These are phyloP conservation scores for Paxillus ammoniavirescens DNA, from an alignment of 768 basidiomycete genomes.

Conservation along the genomic window DNA sequence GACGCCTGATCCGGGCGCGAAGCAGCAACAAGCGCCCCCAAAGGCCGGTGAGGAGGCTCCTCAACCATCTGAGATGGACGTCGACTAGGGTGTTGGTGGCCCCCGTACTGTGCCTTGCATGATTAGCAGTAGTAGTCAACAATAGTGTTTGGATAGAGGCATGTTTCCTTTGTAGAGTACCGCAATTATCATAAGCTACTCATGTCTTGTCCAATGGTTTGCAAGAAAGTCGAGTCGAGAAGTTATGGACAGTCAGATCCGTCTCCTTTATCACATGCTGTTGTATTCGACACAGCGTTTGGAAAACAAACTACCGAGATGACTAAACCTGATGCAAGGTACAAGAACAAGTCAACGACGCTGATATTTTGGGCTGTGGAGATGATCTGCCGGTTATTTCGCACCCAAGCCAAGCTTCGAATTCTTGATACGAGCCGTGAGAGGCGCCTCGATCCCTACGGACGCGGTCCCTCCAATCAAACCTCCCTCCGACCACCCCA, in stretches of 20 bases:
- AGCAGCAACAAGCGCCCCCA: slow-evolving; percentile 28
- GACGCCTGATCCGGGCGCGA: slow-evolving; percentile 50
- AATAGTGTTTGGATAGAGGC: too few relatives aligned
- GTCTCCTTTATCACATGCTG: too few relatives aligned
- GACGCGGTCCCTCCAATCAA: slow-evolving; percentile 60
- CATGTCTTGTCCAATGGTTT: too few relatives aligned
- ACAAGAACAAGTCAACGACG: too few relatives aligned
- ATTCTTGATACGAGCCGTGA: slow-evolving; percentile 83
- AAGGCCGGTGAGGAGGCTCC: slow-evolving; percentile 29
- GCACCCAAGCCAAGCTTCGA: slow-evolving; percentile 87
- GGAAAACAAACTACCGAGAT: too few relatives aligned
- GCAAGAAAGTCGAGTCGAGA: too few relatives aligned
- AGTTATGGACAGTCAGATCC: too few relatives aligned
- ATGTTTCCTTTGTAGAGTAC: too few relatives aligned
- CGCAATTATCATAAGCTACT: too few relatives aligned
- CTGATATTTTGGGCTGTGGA: too few relatives aligned
- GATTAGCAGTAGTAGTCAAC: not conserved
- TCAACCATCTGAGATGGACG: slow-evolving; percentile 77
- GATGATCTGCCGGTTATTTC: slow-evolving; percentile 1
- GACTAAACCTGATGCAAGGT: too few relatives aligned
- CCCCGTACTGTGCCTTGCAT: not conserved
- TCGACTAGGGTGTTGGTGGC: slow-evolving; percentile 52
- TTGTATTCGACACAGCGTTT: too few relatives aligned
- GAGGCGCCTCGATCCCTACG: slow-evolving; percentile 68
- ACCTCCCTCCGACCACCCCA: slow-evolving; percentile 90